These are phyloP conservation scores for Penicillium brasilianum DNA, from an alignment of 2,329 filamentous ascomycete species.

Conservation along the genomic window DNA sequence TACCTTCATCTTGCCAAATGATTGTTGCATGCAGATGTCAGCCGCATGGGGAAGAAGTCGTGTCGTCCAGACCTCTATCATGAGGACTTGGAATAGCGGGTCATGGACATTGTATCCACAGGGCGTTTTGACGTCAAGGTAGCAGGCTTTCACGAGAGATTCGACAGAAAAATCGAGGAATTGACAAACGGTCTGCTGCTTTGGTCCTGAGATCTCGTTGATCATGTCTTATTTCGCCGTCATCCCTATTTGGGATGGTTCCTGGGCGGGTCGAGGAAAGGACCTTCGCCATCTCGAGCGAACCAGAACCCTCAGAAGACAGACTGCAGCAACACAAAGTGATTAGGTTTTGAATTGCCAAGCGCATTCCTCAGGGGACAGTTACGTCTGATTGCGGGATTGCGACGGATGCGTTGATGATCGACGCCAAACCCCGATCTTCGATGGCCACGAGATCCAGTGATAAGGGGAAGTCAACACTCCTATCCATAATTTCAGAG, in stretches of 20 bases:
- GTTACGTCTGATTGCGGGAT: slow-evolving; percentile 20
- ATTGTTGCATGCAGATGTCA: slow-evolving; percentile 25
- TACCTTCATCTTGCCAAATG: slow-evolving; percentile 8
- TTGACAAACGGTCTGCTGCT: slow-evolving; percentile 4
- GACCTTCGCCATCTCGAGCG: slow-evolving; percentile 14
- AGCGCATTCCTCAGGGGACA: slow-evolving; percentile 23
- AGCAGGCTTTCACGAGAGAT: not conserved
- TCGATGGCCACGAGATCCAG: slow-evolving; percentile 9
- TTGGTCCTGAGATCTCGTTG: slow-evolving; percentile 10
- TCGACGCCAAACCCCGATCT: slow-evolving; percentile 16
- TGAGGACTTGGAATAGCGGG: slow-evolving; percentile 7
- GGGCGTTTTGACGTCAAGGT: not conserved
- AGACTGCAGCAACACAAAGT: not conserved
- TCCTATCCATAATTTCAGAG: not conserved
- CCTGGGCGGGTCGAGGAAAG: not conserved
- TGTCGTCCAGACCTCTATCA: slow-evolving; percentile 11
- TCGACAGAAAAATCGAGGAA: not conserved
- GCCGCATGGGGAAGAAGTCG: slow-evolving; percentile 30
- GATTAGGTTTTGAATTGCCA: slow-evolving; percentile 18
- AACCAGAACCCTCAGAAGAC: not conserved
- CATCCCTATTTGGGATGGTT: not conserved
- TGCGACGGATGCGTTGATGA: slow-evolving; percentile 27
- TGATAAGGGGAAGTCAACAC: not conserved
- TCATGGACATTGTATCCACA: slow-evolving; percentile 8
- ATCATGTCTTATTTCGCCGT: slow-evolving; percentile 17